These are phyloP conservation scores for Geranium incanum DNA, from an alignment of 441 rosid genomes.

Conservation along the genomic window DNA sequence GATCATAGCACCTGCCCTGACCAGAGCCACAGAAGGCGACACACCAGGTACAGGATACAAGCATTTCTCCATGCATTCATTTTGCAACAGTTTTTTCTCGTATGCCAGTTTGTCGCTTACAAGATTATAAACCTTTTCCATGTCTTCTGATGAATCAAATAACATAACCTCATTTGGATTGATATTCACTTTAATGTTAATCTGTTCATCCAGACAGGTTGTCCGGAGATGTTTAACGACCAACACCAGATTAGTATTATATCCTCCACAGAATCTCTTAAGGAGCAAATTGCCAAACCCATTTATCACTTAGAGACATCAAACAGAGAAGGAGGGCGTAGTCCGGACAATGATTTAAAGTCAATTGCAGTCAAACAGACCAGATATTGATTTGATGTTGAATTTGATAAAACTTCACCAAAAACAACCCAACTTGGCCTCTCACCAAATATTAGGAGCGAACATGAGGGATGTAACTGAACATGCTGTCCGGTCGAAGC, in stretches of 20 bases:
- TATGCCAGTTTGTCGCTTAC: conserved; percentile 48
- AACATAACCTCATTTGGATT: conserved; percentile 57
- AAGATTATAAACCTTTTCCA: conserved; percentile 45
- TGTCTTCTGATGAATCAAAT: conserved; percentile 40
- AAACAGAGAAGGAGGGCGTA: conserved; percentile 61
- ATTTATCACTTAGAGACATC: conserved; percentile 39
- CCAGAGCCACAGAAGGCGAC: conserved; percentile 55
- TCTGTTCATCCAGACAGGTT: conserved; percentile 50
- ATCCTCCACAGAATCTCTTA: conserved; percentile 71
- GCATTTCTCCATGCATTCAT: conserved; percentile 68
- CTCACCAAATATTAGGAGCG: conserved; percentile 59
- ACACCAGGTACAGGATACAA: conserved; percentile 48
- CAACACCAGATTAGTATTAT: conserved; percentile 39
- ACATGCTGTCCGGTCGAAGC: conserved; percentile 60
- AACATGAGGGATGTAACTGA: conserved; percentile 85
- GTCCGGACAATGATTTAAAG: conserved; percentile 46
- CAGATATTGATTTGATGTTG: conserved; percentile 51
- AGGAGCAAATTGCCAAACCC: conserved; percentile 55
- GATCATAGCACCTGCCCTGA: conserved; percentile 89
- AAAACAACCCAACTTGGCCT: conserved; percentile 91
- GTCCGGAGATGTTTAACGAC: conserved; percentile 45
- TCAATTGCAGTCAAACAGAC: conserved; percentile 87
- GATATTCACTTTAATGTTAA: conserved; percentile 48
- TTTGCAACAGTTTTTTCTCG: conserved; percentile 51
- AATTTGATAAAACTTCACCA: conserved; percentile 62